These are phyloP conservation scores for Candida chauliodis DNA, from an alignment of 805 yeast genomes.

Conservation along the genomic window DNA sequence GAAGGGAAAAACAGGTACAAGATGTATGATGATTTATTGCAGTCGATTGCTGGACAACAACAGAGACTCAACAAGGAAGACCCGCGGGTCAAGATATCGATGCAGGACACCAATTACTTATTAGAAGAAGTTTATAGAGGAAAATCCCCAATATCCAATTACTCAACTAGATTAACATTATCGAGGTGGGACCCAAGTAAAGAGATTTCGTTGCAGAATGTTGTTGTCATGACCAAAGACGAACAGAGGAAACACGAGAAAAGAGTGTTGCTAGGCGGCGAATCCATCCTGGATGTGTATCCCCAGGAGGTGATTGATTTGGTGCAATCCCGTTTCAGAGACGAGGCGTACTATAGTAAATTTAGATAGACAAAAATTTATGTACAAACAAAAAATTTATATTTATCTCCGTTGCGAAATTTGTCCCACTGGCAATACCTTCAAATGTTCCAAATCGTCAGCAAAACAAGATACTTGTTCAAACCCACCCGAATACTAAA, in stretches of 20 bases:
- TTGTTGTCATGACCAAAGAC: conserved; percentile 83
- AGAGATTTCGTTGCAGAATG: conserved; percentile 69
- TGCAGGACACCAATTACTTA: conserved; percentile 73
- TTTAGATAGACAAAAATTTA: conserved; percentile 27
- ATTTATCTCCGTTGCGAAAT: too few species aligned
- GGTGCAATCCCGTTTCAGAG: conserved; percentile 63
- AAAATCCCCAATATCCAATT: conserved; percentile 82
- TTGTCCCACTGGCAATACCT: too few species aligned
- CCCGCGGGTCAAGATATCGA: conserved; percentile 70
- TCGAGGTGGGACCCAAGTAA: conserved; percentile 78
- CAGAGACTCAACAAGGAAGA: conserved; percentile 69
- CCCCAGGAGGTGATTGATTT: conserved; percentile 51
- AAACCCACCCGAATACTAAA: background rate
- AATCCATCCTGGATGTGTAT: conserved; percentile 61
- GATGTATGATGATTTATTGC: conserved; percentile 77
- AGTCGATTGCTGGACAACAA: conserved; percentile 83
- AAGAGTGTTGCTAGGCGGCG: conserved; percentile 68
- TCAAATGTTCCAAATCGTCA: background rate
- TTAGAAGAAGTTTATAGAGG: conserved; percentile 93
- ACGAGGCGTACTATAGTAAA: conserved; percentile 69
- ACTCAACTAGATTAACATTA: conserved; percentile 72
- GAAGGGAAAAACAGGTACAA: conserved; percentile 88
- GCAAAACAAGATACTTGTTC: background rate
- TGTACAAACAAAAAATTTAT: too few species aligned
- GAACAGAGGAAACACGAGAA: conserved; percentile 82